Conservation (phyloP, 768 basidiomycete genomes). For the Boletellus ananas region DNA sequence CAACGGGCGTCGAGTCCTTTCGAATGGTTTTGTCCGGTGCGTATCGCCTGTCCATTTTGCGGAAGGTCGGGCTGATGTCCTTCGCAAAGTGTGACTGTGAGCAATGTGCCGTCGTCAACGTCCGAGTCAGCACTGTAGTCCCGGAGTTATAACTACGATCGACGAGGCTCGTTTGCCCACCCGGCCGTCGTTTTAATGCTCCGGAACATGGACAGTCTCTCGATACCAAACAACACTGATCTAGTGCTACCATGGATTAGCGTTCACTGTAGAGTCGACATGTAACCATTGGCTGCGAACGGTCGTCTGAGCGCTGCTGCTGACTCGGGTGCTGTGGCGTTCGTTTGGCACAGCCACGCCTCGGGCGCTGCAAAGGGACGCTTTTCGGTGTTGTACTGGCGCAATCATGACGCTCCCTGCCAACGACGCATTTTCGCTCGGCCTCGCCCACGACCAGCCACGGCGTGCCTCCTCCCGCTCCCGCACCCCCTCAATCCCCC, state of each 20-base stretch:
- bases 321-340: neutral
- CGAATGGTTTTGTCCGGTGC: too few species aligned
- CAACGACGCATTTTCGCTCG: slow-evolving; percentile 36
- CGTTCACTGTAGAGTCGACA: slow-evolving; percentile 36
- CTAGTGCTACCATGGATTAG: slow-evolving; percentile 13
- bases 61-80: too few species aligned
- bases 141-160: slow-evolving; percentile 88
- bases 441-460: slow-evolving; percentile 34
- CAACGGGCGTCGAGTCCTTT: too few species aligned
- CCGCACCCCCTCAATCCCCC: slow-evolving; percentile 24
- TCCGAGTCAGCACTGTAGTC: slow-evolving; percentile 1
- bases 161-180: slow-evolving; percentile 56
- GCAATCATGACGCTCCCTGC: slow-evolving; percentile 31
- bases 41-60: too few species aligned
- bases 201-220: slow-evolving; percentile 62
- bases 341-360: slow-evolving; percentile 15
- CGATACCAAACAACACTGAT: slow-evolving; percentile 57
- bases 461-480: slow-evolving; percentile 26
- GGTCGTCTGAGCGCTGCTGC: neutral
- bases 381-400: neutral
- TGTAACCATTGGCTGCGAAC: neutral
- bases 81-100: too few species aligned
- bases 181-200: slow-evolving; percentile 80
- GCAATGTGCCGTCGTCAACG: too few species aligned
- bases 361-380: neutral